Conservation (phyloP, 2,329 filamentous ascomycete genomes). For the Diaporthe caulivora region DNA sequence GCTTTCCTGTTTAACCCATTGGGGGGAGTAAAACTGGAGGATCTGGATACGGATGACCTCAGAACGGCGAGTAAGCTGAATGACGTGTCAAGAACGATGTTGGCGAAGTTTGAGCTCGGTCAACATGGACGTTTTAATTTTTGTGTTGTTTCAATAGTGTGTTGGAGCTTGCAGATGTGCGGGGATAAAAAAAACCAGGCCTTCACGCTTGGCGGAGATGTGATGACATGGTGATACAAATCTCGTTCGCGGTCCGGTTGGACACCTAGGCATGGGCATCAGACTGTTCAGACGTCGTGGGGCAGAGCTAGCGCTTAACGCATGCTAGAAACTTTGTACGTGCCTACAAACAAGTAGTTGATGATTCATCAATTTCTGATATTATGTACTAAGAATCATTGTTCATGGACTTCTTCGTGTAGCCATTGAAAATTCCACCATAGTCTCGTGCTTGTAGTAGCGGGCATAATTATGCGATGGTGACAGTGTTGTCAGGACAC, state of each 20-base stretch:
- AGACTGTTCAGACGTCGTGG: too few species aligned
- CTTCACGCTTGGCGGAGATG: too few species aligned
- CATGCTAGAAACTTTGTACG: too few species aligned
- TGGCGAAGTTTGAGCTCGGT: not conserved
- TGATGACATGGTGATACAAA: too few species aligned
- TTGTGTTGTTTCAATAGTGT: not conserved
- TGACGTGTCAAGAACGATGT: not conserved
- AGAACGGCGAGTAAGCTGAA: not conserved
- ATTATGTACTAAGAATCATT: not conserved
- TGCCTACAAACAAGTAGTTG: too few species aligned
- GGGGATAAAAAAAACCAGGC: too few species aligned
- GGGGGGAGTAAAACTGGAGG: not conserved
- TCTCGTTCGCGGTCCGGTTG: too few species aligned
- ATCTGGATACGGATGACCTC: not conserved
- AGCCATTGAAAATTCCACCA: not conserved
- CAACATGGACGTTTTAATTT: not conserved
- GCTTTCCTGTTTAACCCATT: not conserved
- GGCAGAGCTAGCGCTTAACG: too few species aligned
- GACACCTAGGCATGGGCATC: too few species aligned
- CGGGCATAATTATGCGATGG: not conserved
- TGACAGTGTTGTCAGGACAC: constrained; percentile 12
- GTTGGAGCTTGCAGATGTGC: not conserved
- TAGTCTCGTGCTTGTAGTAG: not conserved
- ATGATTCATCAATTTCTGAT: too few species aligned
- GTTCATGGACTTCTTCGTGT: not conserved